These are phyloP conservation scores for Hirsutella rhossiliensis DNA, from an alignment of 2,329 filamentous ascomycete species.

Conservation along the genomic window DNA sequence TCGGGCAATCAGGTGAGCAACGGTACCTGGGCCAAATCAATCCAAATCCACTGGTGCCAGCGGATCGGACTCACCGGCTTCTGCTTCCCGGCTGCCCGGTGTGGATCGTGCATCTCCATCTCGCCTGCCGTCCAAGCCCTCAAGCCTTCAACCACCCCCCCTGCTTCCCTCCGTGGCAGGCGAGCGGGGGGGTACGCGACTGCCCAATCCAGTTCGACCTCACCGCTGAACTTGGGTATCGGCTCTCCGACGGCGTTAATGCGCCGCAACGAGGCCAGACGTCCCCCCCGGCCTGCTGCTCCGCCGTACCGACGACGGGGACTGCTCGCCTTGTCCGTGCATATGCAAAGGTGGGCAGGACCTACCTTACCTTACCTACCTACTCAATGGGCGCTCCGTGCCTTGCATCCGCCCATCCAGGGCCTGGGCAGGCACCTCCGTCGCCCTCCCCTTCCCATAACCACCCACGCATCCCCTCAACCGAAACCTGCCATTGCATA, in stretches of 20 bases:
- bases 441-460: background rate
- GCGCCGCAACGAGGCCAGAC: background rate
- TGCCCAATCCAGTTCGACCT: slow-evolving; percentile 1
- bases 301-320: background rate
- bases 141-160: background rate
- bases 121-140: background rate
- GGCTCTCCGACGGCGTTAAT: background rate
- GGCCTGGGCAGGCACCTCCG: background rate
- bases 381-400: background rate
- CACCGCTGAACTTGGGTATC: slow-evolving; percentile 2
- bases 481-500: background rate
- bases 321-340: background rate
- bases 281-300: background rate
- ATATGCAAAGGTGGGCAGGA: background rate
- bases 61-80: background rate
- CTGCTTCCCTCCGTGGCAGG: background rate
- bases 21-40: background rate
- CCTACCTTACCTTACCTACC: background rate
- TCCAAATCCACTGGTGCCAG: background rate
- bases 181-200: background rate
- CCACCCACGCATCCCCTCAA: background rate
- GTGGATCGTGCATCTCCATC: slow-evolving; percentile 1
- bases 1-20: too few relatives aligned
- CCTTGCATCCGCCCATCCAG: background rate
- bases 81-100: background rate